Base-by-base conservation (phyloP, 495 filamentous ascomycete genomes). In the Xylaria palmicola region DNA sequence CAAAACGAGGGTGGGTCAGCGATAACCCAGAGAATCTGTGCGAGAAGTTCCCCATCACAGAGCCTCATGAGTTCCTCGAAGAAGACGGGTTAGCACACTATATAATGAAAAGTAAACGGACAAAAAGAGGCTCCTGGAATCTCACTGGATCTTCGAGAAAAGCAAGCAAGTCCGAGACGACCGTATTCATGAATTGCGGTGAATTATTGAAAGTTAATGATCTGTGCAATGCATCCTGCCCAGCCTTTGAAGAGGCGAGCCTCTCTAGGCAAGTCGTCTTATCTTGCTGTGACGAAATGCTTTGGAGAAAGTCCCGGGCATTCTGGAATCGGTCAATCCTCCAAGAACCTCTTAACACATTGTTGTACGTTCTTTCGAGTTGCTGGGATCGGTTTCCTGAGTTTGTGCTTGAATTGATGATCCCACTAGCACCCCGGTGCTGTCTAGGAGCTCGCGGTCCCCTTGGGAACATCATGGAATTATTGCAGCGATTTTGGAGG, bases 1-100 rank as follows among this genome's bases (percentile, higher is more conserved):
- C 87, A 90, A 29, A 90, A 77, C 0, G 81, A 78, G 0, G 83
- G 84, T 0, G 89, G 88, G 19, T 87, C 76, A 0, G 82, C 73
- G 6, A 90, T 76, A 15, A 68, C 62, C 8, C 74, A 58, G 4
- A 90, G 64, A 29, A 90, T 41, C 37, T 85, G 72, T 5, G 74
- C 71, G 0, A 90, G 74, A 41, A 87, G 77, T 7, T 79, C 69
- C 0, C 88, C 89, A 49, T 79, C 76, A 37, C 72, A 79, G 4
- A 90, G 73, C 4, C 68, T 62, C 60, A 83, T 85, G 19, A 92
- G 56, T 10, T 40, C 51, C 51, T 54, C 7, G 0, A 12, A n/a
- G 6, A 19, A 40, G n/a, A 27, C 7, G 17, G 24, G n/a, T n/a
- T 7, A 40, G 12, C n/a, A 27, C 24, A 26, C 17, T 24, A 54